Percentiles rank a stretch among this genome's conserved stretches.
These are phyloP conservation scores for Yamadazyma aaseri DNA, from an alignment of 1,139 yeast genomes.

Conservation along the genomic window DNA sequence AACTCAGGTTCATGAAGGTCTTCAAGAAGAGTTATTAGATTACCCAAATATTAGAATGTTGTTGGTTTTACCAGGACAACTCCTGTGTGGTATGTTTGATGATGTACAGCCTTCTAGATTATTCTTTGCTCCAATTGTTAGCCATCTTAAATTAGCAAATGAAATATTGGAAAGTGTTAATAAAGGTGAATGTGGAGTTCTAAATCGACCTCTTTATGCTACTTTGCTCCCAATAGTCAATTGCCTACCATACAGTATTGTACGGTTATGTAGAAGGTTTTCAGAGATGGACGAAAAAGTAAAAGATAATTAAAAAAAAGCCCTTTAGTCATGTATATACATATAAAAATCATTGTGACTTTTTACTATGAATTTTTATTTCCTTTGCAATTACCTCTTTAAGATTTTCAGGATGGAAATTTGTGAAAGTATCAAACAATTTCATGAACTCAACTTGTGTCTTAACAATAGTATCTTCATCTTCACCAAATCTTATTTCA, in stretches of 20 bases:
- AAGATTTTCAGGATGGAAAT: slow-evolving; percentile 41
- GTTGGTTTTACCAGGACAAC: slow-evolving; percentile 66
- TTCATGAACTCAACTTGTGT: slow-evolving; percentile 35
- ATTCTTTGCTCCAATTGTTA: slow-evolving; percentile 65
- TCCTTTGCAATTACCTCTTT: slow-evolving; percentile 28
- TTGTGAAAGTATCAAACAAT: slow-evolving; percentile 50
- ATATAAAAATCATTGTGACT: slow-evolving; percentile 11
- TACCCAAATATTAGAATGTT: slow-evolving; percentile 37
- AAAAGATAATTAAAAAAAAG: slow-evolving; percentile 2
- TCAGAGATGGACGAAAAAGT: slow-evolving; percentile 52
- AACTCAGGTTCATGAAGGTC: slow-evolving; percentile 57
- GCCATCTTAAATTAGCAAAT: slow-evolving; percentile 40
- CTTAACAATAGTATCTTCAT: slow-evolving; percentile 14
- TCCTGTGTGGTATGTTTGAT: slow-evolving; percentile 59
- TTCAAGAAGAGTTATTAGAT: slow-evolving; percentile 45
- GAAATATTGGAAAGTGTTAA: slow-evolving; percentile 40
- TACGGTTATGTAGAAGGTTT: slow-evolving; percentile 45
- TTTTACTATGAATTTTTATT: slow-evolving; percentile 23
- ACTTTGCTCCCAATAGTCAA: slow-evolving; percentile 54
- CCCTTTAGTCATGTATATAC: not conserved
- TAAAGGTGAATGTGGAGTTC: slow-evolving; percentile 51
- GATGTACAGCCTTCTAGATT: slow-evolving; percentile 58
- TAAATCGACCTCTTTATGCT: slow-evolving; percentile 61
- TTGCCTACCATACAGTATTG: slow-evolving; percentile 50
- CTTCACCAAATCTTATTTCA: slow-evolving; percentile 27